Conservation (phyloP, 192 early-diverging fungal genomes). For the Anaeromyces robustus region DNA sequence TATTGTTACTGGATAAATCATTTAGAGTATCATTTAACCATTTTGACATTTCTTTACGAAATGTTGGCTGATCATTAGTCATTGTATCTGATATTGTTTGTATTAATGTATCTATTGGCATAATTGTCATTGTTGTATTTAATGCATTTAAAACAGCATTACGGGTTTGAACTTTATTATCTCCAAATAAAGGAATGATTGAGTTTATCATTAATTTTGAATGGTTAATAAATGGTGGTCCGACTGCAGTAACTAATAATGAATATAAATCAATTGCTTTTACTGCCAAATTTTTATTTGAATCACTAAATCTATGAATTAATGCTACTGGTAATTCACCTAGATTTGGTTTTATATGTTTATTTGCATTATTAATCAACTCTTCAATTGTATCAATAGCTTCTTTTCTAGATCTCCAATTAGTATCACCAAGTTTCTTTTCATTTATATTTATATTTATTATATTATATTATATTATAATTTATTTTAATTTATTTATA, state of each 20-base stretch:
- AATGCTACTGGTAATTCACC: slow-evolving; percentile 63
- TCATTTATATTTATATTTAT: no score
- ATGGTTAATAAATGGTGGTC: slow-evolving; percentile 68
- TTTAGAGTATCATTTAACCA: slow-evolving; percentile 59
- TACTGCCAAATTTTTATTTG: slow-evolving; percentile 77
- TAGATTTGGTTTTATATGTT: slow-evolving; percentile 65
- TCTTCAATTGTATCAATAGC: slow-evolving; percentile 66
- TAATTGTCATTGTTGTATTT: slow-evolving; percentile 18
- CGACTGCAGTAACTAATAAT: slow-evolving; percentile 60
- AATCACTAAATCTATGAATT: slow-evolving; percentile 70
- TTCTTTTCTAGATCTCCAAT: slow-evolving; percentile 90
- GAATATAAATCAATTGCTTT: slow-evolving; percentile 68
- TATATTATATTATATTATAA: no score
- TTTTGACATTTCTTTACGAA: slow-evolving; percentile 74
- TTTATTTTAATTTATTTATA: no score
- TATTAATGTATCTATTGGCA: slow-evolving; percentile 48
- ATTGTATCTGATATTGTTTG: slow-evolving; percentile 46
- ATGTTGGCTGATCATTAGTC: slow-evolving; percentile 60
- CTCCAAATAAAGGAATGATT: slow-evolving; percentile 58
- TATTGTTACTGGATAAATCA: slow-evolving; percentile 9
- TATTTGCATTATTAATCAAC: slow-evolving; percentile 60
- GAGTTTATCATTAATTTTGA: slow-evolving; percentile 49
- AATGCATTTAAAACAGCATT: slow-evolving; percentile 55
- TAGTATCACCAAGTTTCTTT: slow-evolving; percentile 54
- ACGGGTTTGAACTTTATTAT: slow-evolving; percentile 84